phyloP scores from a whole-genome alignment of 2,329 filamentous ascomycete species.

The Cordyceps militaris region DNA sequence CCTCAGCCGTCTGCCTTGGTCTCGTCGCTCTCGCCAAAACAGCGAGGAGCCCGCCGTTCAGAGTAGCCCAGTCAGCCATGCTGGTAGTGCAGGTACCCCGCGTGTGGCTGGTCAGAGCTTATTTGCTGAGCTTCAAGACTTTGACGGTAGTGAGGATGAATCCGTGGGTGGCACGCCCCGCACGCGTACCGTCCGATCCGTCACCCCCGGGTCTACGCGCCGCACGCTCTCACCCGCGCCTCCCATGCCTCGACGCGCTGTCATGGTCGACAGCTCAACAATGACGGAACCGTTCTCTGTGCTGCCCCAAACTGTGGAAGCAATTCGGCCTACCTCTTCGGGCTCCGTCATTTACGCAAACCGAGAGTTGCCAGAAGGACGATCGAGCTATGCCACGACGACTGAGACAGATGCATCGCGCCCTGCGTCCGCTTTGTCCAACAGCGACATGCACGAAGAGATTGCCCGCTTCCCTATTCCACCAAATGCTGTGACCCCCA shows the following conservation, averaged over 20 bases:
- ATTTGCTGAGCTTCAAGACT: constrained; percentile 81
- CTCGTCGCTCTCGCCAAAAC: constrained; percentile 52
- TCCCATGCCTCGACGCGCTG: constrained; percentile 43
- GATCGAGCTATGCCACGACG: constrained; percentile 17
- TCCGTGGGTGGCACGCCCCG: constrained; percentile 53
- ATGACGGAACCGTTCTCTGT: constrained; percentile 51
- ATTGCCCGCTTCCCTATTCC: constrained; percentile 49
- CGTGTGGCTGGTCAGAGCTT: constrained; percentile 63
- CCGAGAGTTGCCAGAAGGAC: constrained; percentile 21
- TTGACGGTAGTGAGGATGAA: constrained; percentile 69
- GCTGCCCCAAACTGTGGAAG: constrained; percentile 22
- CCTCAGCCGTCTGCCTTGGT: constrained; percentile 55
- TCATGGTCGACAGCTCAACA: constrained; percentile 53
- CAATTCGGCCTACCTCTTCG: constrained; percentile 34
- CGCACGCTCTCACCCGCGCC: constrained; percentile 39
- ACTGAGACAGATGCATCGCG: constrained; percentile 27
- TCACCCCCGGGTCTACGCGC: constrained; percentile 42
- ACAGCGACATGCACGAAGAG: constrained; percentile 48
- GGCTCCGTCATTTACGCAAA: constrained; percentile 32
- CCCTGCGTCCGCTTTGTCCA: constrained; percentile 41
- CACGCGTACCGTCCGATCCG: constrained; percentile 38
- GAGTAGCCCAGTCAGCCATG: constrained; percentile 53
- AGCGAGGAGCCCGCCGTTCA: constrained; percentile 53
- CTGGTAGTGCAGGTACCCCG: constrained; percentile 44
- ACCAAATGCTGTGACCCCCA: constrained; percentile 34